Evolutionary conservation across 1,284 basidiomycete species (phyloP).

Genomic region (Microbotryomycetes sp.): DNA sequence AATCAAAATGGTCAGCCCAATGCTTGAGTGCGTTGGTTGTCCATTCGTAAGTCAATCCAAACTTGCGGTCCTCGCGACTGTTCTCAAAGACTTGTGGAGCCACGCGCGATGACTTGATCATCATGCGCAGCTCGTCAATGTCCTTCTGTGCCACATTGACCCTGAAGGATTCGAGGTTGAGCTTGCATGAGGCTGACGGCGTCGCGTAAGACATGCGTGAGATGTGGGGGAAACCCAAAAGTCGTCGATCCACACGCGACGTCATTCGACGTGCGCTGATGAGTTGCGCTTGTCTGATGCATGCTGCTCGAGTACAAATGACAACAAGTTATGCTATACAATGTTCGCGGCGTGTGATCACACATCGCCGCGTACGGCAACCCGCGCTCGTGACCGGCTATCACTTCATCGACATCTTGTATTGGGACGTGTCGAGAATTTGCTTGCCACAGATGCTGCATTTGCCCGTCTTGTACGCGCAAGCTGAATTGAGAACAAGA

Average conservation of each 20-base stretch:
- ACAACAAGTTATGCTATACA: no score
- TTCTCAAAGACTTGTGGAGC: neutral
- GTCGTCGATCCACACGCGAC: no score
- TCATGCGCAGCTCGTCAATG: neutral
- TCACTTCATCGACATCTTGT: conserved; percentile 72
- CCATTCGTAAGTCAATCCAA: conserved; percentile 19
- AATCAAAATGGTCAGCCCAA: conserved; percentile 23
- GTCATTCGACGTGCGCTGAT: no score
- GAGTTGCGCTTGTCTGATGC: no score
- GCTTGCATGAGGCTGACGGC: neutral
- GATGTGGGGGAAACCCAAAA: neutral
- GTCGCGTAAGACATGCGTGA: neutral
- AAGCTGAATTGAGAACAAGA: neutral
- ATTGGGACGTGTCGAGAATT: conserved; percentile 69
- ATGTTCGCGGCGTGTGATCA: no score
- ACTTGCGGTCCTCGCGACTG: conserved; percentile 43
- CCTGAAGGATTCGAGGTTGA: neutral
- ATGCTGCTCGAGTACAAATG: no score
- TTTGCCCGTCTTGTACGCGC: conserved; percentile 72
- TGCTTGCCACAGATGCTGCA: conserved; percentile 70
- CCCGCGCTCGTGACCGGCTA: no score
- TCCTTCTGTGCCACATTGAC: neutral
- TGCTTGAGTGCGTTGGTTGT: conserved; percentile 8
- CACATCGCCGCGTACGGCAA: no score
- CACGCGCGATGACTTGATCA: neutral